These are phyloP conservation scores for Monilinia aucupariae DNA, from an alignment of 2,329 filamentous ascomycete genomes.

Conservation along the genomic window DNA sequence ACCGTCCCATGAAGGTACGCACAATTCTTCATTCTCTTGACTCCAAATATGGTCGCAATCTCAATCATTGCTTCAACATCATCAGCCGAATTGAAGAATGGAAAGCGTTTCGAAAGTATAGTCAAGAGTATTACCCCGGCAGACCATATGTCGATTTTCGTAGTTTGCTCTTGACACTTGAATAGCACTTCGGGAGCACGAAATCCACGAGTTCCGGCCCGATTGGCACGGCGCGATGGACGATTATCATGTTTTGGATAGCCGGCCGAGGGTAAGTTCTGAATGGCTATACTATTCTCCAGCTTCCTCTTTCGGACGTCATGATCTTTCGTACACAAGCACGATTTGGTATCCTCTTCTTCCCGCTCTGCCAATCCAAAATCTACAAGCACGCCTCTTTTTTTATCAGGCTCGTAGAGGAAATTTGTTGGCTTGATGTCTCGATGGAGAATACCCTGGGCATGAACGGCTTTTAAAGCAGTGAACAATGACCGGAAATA, in stretches of 20 bases:
- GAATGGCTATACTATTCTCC: slow-evolving; percentile 54
- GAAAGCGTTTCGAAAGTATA: slow-evolving; percentile 84
- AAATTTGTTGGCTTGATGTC: slow-evolving; percentile 99
- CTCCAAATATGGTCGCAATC: slow-evolving; percentile 91
- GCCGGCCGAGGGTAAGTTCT: slow-evolving; percentile 50
- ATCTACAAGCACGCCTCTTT: slow-evolving; percentile 90
- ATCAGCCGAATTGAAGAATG: slow-evolving; percentile 98
- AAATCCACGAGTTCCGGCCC: slow-evolving; percentile 91
- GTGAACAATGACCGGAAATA: slow-evolving; percentile 88
- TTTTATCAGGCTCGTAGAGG: slow-evolving; percentile 75
- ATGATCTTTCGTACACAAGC: slow-evolving; percentile 57
- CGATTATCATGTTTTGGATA: slow-evolving; percentile 89
- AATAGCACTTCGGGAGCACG: slow-evolving; percentile 93
- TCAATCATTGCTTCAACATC: slow-evolving; percentile 97
- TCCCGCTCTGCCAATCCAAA: slow-evolving; percentile 92
- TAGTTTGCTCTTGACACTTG: slow-evolving; percentile 93
- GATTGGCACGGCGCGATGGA: slow-evolving; percentile 83
- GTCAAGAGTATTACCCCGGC: slow-evolving; percentile 96
- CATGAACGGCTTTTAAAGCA: slow-evolving; percentile 77
- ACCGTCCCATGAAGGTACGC: slow-evolving; percentile 83
- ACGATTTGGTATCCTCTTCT: slow-evolving; percentile 71
- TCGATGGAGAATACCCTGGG: slow-evolving; percentile 78
- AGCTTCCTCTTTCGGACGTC: slow-evolving; percentile 55
- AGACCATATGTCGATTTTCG: slow-evolving; percentile 94
- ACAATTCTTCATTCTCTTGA: slow-evolving; percentile 73